Base-by-base conservation (phyloP, 257 asterid species). In the Solanum sejunctum region DNA sequence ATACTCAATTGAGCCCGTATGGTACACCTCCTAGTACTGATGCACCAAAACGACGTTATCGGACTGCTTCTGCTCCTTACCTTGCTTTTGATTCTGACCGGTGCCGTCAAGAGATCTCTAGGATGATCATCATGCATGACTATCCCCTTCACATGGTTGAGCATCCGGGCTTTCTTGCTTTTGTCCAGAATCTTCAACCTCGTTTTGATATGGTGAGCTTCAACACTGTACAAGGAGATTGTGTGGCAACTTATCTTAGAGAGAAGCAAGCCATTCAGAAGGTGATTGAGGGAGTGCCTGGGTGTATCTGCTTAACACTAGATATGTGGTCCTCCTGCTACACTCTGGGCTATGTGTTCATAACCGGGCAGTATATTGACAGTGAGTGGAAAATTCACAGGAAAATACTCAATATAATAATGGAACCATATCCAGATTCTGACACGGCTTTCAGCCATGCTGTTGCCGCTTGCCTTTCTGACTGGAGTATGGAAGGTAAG, bases 131-230 rank as follows among this genome's bases (percentile, higher is more conserved):
- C 67, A 91, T 95, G 97, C 99, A 97, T 43, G 99, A 97, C 18
- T 97, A 95, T 89, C 98, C 98, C 3, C 97, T 95, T 49, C 98
- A 95, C 94, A 97, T 97, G 88, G 98, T 95, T 16, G 98, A 97
- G 86, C 98, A 97, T 85, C 97, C 98, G 6, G 99, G 98, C 67
- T 97, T 97, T 86, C 87, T 94, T 83, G 92, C 98, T 12, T 97
- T 97, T 85, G 92, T 92, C 85, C 99, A 89, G 89, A 94, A 88
- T 86, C 90, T 97, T 28, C 99, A 97, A 90, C 99, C 98, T 75
- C 93, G 95, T 10, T 97, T 97, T 66, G 98, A 97, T 83, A 95
- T 93, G 98, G 94, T 94, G 89, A 95, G 97, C 91, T 97, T 95
- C 86, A 92, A 95, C 83, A 92, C 98, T 2, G 95, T 97, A 28